Base-by-base conservation (phyloP, 2,329 filamentous ascomycete genomes). In the Penicillium polonicum region DNA sequence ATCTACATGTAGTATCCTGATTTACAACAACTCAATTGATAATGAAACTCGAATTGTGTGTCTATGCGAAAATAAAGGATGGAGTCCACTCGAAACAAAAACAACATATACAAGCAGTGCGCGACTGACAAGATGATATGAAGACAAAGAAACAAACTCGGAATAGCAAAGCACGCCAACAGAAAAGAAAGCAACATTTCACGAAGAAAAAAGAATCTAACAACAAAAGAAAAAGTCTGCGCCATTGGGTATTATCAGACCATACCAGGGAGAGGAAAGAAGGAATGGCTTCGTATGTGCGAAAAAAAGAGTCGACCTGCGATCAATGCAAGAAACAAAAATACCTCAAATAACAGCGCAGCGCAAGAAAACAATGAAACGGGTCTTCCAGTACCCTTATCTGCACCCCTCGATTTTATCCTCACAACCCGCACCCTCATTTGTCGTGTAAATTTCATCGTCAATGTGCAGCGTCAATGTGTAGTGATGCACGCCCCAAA, bases 231-330 rank as follows among this genome's bases (percentile, higher is more conserved):
- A 52, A 53, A 36, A 57, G 42, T 57, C 59, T 60, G 62, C 58
- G 58, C 39, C 58, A 55, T 21, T 60, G 63, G 60, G 65, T 66
- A 66, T 68, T 64, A 62, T 55, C 59, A 65, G 60, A 56, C 48
- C 46, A 48, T 53, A 36, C 56, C 56, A 48, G 52, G 29, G 31
- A 53, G 55, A 42, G 54, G 44, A 52, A 60, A 29, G 62, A 58
- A 57, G 45, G 60, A 65, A 60, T 65, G 57, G 55, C 42, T 59
- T 61, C 60, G 54, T 66, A 60, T 57, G 58, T 60, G 57, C 58
- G 48, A 61, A 52, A 31, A 31, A 57, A 55, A 62, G 58, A 64
- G 65, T 70, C 69, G 68, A 64, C 68, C 68, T 57, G 69, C 68
- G 67, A 70, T 65, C 60, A 57, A 66, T 66, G 61, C 51, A 59